Percentiles rank a stretch among this genome's conserved stretches.
Conservation (phyloP, 176 grass and related monocot genomes). For the Pharus latifolius region DNA sequence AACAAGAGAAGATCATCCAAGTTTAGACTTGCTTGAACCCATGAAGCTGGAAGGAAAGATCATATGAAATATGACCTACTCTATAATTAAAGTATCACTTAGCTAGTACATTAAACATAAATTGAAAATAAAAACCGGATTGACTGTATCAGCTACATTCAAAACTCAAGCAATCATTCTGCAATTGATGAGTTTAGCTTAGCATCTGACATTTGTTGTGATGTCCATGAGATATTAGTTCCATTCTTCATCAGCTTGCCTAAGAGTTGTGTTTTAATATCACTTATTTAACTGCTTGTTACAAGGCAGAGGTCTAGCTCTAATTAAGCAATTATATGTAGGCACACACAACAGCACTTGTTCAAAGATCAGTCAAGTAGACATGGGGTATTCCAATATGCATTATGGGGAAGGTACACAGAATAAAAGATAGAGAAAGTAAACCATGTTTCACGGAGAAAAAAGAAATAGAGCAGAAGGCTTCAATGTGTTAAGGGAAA, state of each 20-base stretch:
- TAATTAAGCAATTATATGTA: neutral
- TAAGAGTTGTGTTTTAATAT: neutral
- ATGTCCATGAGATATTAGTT: neutral
- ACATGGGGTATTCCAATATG: no score
- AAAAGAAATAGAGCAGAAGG: neutral
- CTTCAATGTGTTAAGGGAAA: neutral
- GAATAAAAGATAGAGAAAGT: no score
- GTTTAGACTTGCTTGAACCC: conserved; percentile 20
- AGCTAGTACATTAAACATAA: neutral
- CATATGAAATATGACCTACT: neutral
- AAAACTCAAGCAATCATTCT: neutral
- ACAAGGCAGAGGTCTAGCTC: neutral
- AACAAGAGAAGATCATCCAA: conserved; percentile 20
- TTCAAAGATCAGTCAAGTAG: neutral
- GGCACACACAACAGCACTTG: no score
- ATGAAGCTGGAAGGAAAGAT: conserved; percentile 18
- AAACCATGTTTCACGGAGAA: neutral
- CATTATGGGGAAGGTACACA: no score
- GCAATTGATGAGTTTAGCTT: neutral
- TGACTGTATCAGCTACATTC: neutral
- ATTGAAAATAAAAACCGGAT: neutral
- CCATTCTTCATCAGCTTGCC: neutral
- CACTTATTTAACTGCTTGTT: neutral
- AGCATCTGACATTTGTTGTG: neutral
- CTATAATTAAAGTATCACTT: neutral